These are phyloP conservation scores for Sarocladium kiliense DNA, from an alignment of 2,329 filamentous ascomycete species.

Conservation along the genomic window DNA sequence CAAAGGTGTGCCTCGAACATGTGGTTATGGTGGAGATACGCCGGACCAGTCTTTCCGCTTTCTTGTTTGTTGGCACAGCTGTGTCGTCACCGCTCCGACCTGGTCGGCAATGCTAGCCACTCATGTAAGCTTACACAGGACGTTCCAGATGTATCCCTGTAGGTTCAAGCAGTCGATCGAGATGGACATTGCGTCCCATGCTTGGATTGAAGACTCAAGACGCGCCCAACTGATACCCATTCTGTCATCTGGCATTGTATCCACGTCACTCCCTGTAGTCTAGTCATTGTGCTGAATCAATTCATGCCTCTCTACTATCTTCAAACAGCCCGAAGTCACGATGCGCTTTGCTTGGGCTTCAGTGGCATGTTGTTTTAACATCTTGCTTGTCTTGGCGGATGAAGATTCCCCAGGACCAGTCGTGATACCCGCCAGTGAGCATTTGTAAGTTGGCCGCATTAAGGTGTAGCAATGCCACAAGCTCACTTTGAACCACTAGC, in stretches of 20 bases:
- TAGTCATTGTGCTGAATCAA: background rate
- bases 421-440: constrained; percentile 5
- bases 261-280: background rate
- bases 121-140: background rate
- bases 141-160: background rate
- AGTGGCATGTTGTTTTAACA: background rate
- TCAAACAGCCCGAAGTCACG: background rate
- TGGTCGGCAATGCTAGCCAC: background rate
- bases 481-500: background rate
- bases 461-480: too few relatives aligned
- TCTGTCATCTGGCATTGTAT: background rate
- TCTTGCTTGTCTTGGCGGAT: background rate
- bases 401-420: background rate
- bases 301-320: background rate
- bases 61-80: background rate
- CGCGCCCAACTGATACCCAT: background rate
- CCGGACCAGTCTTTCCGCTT: background rate
- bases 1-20: background rate
- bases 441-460: constrained; percentile 1
- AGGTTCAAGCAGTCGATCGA: background rate
- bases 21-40: constrained; percentile 2
- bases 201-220: background rate
- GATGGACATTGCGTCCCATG: background rate
- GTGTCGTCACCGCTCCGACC: constrained; percentile 1
- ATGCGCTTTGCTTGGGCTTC: background rate